Conservation (phyloP, 805 yeast species). For the Ogataea parapolymorpha region DNA sequence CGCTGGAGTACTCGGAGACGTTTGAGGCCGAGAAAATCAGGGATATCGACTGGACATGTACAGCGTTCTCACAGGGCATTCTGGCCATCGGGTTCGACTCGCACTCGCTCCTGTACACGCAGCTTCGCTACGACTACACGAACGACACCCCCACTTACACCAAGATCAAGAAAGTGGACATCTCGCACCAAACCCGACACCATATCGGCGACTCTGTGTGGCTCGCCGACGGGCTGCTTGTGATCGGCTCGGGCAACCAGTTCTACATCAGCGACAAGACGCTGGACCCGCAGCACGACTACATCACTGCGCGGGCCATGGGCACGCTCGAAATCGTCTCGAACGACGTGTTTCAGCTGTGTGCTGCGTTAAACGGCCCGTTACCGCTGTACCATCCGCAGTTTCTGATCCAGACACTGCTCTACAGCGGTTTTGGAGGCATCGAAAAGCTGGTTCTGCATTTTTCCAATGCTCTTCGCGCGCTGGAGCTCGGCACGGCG, state of each 20-base stretch:
- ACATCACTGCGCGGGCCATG: constrained; percentile 49
- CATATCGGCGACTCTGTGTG: constrained; percentile 86
- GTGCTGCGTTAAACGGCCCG: constrained; percentile 81
- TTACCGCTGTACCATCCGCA: constrained; percentile 91
- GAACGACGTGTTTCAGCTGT: constrained; percentile 62
- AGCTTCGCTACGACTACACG: constrained; percentile 85
- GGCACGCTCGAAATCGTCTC: constrained; percentile 56
- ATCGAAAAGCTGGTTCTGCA: constrained; percentile 56
- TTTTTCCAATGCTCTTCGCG: constrained; percentile 53
- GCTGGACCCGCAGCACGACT: constrained; percentile 50
- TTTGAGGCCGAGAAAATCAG: constrained; percentile 40
- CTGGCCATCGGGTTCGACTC: constrained; percentile 75
- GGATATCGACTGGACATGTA: constrained; percentile 88
- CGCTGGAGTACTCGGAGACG: constrained; percentile 58
- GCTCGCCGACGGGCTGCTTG: constrained; percentile 75
- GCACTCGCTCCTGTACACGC: constrained; percentile 67
- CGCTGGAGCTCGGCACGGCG: constrained; percentile 39
- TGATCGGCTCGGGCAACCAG: constrained; percentile 87
- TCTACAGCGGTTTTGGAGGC: constrained; percentile 52
- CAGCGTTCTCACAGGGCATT: constrained; percentile 61
- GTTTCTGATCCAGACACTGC: constrained; percentile 69
- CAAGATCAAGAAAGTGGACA: constrained; percentile 68
- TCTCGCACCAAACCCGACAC: constrained; percentile 70
- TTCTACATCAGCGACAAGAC: constrained; percentile 74
- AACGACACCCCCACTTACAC: constrained; percentile 74